phyloP scores from a whole-genome alignment of 371 early-diverging fungal genomes.

The Mucor circinelloides region DNA sequence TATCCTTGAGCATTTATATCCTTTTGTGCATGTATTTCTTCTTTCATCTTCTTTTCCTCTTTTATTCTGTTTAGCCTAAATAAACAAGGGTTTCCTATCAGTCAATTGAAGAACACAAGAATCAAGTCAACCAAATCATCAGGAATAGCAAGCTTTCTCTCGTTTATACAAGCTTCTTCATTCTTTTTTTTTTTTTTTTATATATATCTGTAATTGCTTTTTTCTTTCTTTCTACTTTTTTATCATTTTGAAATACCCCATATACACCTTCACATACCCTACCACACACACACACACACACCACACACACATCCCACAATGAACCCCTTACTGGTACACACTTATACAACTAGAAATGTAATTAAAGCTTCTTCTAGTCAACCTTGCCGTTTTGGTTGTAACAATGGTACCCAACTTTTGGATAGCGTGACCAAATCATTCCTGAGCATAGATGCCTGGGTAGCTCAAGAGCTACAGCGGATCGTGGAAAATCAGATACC shows the following conservation, averaged over 20 bases:
- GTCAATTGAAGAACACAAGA: background rate
- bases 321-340: background rate
- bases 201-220: too few species aligned
- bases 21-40: background rate
- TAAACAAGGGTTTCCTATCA: background rate
- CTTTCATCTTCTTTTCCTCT: background rate
- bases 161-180: background rate
- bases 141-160: background rate
- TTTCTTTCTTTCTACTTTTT: background rate
- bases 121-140: background rate
- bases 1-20: background rate
- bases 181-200: background rate
- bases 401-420: background rate
- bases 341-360: background rate
- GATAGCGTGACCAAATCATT: conserved; percentile 1
- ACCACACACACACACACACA: background rate
- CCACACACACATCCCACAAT: background rate
- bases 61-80: background rate
- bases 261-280: background rate
- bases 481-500: background rate
- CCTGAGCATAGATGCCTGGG: background rate
- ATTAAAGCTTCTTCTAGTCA: background rate
- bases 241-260: background rate
- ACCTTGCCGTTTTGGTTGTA: background rate
- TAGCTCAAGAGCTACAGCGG: conserved; percentile 10